Conservation (phyloP, 768 basidiomycete genomes). For the Suillus lakei region DNA sequence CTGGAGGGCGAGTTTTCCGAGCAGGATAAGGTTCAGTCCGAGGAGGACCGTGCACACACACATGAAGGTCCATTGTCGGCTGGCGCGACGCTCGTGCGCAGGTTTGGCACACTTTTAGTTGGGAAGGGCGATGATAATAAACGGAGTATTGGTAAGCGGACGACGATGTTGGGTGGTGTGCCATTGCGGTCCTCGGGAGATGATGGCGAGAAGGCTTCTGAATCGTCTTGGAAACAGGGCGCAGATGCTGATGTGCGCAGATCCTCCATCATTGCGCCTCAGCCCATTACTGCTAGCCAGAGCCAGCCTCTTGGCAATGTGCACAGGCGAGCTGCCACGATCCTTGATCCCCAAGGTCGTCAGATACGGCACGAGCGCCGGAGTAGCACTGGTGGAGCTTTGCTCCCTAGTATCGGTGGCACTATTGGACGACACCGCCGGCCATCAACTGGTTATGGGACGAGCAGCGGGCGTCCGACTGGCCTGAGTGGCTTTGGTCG, state of each 20-base stretch:
- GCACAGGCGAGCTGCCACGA: slow-evolving; percentile 79
- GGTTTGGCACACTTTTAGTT: slow-evolving; percentile 73
- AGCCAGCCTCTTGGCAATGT: slow-evolving; percentile 62
- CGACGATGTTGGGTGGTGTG: slow-evolving; percentile 54
- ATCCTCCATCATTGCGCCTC: slow-evolving; percentile 30
- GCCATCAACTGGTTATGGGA: slow-evolving; percentile 69
- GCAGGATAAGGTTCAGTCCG: slow-evolving; percentile 34
- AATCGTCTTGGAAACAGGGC: slow-evolving; percentile 18
- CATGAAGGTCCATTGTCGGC: slow-evolving; percentile 46
- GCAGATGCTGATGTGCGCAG: slow-evolving; percentile 23
- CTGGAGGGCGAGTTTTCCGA: slow-evolving; percentile 63
- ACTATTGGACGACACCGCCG: slow-evolving; percentile 71
- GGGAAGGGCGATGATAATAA: slow-evolving; percentile 50
- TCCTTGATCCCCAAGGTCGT: slow-evolving; percentile 71
- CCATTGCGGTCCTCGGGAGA: slow-evolving; percentile 44
- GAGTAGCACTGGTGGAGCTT: slow-evolving; percentile 75
- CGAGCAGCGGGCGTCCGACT: slow-evolving; percentile 30
- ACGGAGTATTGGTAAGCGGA: slow-evolving; percentile 48
- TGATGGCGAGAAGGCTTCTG: slow-evolving; percentile 36
- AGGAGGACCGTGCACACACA: slow-evolving; percentile 27
- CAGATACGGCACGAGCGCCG: slow-evolving; percentile 71
- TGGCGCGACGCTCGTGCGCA: slow-evolving; percentile 75
- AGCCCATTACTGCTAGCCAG: slow-evolving; percentile 43
- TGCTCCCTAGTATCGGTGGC: slow-evolving; percentile 50
- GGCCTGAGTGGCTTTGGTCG: slow-evolving; percentile 54